A percentile compares a stretch with the other conserved stretches of the same genome.
Evolutionary conservation across 2,329 filamentous ascomycete species (phyloP).

Genomic region (Sordariomycetes sp.): DNA sequence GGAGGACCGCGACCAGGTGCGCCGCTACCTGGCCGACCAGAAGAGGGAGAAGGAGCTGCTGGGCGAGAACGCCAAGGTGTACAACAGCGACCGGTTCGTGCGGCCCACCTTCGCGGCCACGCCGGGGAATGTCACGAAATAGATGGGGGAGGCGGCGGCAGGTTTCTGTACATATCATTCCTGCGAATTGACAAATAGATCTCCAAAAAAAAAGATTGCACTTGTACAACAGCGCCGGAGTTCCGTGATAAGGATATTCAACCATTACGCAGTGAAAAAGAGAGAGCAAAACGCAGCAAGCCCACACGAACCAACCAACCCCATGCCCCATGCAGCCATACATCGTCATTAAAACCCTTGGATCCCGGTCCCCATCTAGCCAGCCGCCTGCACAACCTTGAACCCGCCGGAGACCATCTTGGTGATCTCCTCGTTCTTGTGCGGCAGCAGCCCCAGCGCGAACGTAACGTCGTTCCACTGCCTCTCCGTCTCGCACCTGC

Average conservation of each 20-base stretch:
- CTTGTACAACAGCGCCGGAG: background rate
- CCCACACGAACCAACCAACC: background rate
- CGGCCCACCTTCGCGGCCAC: conserved; percentile 69
- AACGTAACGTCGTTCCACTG: conserved; percentile 98
- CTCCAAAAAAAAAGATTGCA: background rate
- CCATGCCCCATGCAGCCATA: background rate
- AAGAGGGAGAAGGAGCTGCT: conserved; percentile 83
- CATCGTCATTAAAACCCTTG: background rate
- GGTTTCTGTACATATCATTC: background rate
- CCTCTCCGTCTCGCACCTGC: conserved; percentile 79
- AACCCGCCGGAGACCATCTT: conserved; percentile 70
- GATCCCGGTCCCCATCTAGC: conserved; percentile 24
- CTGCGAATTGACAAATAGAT: background rate
- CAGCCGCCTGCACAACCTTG: conserved; percentile 54
- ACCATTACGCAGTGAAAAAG: background rate
- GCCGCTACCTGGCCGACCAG: conserved; percentile 77
- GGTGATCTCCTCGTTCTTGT: conserved; percentile 84
- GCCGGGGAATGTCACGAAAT: conserved; percentile 53
- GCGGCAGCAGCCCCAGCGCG: conserved; percentile 76
- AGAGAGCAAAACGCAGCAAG: background rate
- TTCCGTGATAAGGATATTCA: background rate
- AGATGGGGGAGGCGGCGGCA: conserved; percentile 12
- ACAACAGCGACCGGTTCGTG: conserved; percentile 82
- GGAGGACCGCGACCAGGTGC: conserved; percentile 89
- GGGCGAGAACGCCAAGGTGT: conserved; percentile 74